These are phyloP conservation scores for Pichia nanzhaoensis DNA, from an alignment of 805 yeast genomes.

Conservation along the genomic window DNA sequence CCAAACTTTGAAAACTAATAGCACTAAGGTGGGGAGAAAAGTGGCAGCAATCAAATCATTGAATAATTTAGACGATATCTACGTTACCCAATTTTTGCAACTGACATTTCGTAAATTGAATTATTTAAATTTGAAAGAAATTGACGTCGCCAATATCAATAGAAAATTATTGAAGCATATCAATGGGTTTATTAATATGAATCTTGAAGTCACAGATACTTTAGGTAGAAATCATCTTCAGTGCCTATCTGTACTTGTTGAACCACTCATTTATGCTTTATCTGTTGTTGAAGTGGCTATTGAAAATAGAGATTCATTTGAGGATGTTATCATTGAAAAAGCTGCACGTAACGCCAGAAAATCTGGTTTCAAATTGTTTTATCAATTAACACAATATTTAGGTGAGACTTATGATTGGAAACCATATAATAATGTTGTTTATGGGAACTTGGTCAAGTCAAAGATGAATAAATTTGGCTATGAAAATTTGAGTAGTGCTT, in stretches of 20 bases:
- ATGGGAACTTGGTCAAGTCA: conserved; percentile 49
- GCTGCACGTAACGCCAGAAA: conserved; percentile 57
- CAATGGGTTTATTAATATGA: conserved; percentile 59
- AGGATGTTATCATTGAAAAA: conserved; percentile 30
- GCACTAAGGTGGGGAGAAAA: conserved; percentile 66
- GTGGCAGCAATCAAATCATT: conserved; percentile 60
- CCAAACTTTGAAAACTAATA: conserved; percentile 60
- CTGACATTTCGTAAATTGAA: conserved; percentile 54
- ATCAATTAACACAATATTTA: conserved; percentile 46
- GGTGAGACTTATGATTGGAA: conserved; percentile 53
- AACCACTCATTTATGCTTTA: conserved; percentile 52
- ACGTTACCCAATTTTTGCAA: conserved; percentile 52
- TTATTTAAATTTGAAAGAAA: conserved; percentile 26
- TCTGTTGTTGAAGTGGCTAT: conserved; percentile 44
- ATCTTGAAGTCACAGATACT: conserved; percentile 47
- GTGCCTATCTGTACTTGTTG: conserved; percentile 43
- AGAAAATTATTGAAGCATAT: conserved; percentile 39
- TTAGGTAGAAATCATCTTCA: conserved; percentile 52
- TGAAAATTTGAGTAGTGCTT: conserved; percentile 79
- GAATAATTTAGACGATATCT: conserved; percentile 46
- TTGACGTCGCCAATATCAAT: conserved; percentile 24
- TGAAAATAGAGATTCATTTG: conserved; percentile 17
- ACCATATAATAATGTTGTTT: conserved; percentile 43
- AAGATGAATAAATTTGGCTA: conserved; percentile 60
- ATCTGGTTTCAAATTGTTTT: conserved; percentile 58